These are phyloP conservation scores for Boletus tomentosulus DNA, from an alignment of 768 basidiomycete species.

Conservation along the genomic window DNA sequence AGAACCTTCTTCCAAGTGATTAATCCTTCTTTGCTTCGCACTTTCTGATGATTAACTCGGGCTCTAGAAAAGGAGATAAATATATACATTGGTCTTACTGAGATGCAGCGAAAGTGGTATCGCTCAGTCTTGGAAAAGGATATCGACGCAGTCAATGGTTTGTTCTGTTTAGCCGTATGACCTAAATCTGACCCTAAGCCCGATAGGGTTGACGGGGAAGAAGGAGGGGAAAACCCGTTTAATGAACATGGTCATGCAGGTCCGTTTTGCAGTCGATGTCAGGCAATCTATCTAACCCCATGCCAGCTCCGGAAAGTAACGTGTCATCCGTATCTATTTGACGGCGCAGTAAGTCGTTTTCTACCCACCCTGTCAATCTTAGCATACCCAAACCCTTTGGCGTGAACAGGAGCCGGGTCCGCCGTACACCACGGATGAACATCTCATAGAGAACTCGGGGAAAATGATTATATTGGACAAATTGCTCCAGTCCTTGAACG, in stretches of 20 bases:
- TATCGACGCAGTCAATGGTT: conserved; percentile 96
- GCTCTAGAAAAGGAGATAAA: conserved; percentile 92
- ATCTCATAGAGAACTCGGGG: conserved; percentile 88
- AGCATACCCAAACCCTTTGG: background rate
- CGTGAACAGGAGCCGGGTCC: conserved; percentile 85
- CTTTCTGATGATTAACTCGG: background rate
- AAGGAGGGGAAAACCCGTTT: conserved; percentile 97
- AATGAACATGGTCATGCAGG: conserved; percentile 99
- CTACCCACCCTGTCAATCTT: background rate
- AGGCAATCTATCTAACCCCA: background rate
- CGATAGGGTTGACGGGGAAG: conserved; percentile 81
- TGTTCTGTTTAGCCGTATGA: conserved; percentile 12
- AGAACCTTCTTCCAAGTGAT: conserved; percentile 86
- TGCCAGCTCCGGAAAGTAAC: conserved; percentile 72
- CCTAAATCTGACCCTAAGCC: background rate
- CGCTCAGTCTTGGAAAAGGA: conserved; percentile 94
- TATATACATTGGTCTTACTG: conserved; percentile 93
- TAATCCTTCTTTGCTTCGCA: background rate
- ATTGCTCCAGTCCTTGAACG: conserved; percentile 80
- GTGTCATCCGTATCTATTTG: conserved; percentile 89
- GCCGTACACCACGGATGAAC: conserved; percentile 97
- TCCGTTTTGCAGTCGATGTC: conserved; percentile 25
- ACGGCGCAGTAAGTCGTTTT: conserved; percentile 64
- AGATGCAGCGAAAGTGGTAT: conserved; percentile 99
- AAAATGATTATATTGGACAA: conserved; percentile 99